Conservation (phyloP, 305 asterid species). For the Solanum hybrid region DNA sequence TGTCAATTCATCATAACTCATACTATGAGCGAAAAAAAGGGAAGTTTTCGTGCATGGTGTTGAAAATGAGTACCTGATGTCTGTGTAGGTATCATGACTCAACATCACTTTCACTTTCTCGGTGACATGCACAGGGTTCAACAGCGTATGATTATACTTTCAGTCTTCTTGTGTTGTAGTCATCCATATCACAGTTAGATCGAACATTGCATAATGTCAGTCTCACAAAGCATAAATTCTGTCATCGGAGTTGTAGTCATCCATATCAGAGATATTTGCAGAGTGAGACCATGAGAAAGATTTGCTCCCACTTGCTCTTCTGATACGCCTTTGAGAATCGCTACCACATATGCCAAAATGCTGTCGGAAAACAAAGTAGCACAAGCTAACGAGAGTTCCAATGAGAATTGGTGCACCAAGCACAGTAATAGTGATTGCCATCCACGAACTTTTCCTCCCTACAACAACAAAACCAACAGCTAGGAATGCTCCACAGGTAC, state of each 20-base stretch:
- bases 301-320: conserved; percentile 76
- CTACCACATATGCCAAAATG: conserved; percentile 70
- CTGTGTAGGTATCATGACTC: not conserved
- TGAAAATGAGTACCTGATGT: conserved; percentile 1
- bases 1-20: not conserved
- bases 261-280: conserved; percentile 61
- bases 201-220: not conserved
- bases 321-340: conserved; percentile 86
- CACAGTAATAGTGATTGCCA: conserved; percentile 70
- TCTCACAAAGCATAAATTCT: conserved; percentile 75
- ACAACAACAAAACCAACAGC: conserved; percentile 83
- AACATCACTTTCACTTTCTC: not conserved
- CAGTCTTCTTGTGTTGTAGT: not conserved
- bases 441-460: conserved; percentile 67
- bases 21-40: not conserved
- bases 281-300: conserved; percentile 93
- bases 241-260: conserved; percentile 84
- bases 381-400: conserved; percentile 67
- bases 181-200: not conserved
- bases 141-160: not conserved
- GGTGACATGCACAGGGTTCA: not conserved
- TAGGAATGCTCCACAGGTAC: conserved; percentile 88
- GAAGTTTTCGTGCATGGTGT: not conserved
- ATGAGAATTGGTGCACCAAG: conserved; percentile 79
- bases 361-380: conserved; percentile 81